phyloP scores from a whole-genome alignment of 2,329 filamentous ascomycete genomes.

The Parafenestella ontariensis region DNA sequence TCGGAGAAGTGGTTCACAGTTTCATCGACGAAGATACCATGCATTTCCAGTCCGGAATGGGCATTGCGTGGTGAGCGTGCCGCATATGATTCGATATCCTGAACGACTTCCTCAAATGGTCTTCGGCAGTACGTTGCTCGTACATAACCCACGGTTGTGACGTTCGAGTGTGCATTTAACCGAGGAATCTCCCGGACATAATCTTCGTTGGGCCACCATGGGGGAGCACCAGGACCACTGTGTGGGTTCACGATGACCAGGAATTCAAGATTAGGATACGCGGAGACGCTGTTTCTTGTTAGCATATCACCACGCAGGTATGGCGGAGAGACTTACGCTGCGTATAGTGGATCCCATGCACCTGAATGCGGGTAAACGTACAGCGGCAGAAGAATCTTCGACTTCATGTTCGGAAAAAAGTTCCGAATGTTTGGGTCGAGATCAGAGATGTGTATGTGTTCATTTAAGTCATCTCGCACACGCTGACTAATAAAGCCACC shows the following conservation, averaged over 20 bases:
- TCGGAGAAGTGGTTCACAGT: constrained; percentile 46
- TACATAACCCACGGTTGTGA: constrained; percentile 60
- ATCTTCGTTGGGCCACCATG: constrained; percentile 56
- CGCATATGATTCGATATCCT: constrained; percentile 57
- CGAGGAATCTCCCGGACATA: constrained; percentile 54
- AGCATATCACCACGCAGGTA: background rate
- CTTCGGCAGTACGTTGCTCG: constrained; percentile 56
- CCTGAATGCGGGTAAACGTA: constrained; percentile 58
- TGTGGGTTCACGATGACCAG: constrained; percentile 60
- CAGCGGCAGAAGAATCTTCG: constrained; percentile 55
- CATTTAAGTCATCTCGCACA: background rate
- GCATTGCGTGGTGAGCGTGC: constrained; percentile 46
- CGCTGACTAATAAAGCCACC: background rate
- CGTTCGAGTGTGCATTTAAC: constrained; percentile 54
- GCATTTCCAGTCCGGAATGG: constrained; percentile 48
- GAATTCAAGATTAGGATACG: constrained; percentile 53
- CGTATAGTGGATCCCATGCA: constrained; percentile 58
- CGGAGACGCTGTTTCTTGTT: constrained; percentile 16
- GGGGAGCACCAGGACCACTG: constrained; percentile 54
- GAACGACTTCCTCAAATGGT: constrained; percentile 19
- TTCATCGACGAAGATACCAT: constrained; percentile 62
- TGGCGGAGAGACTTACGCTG: constrained; percentile 43
- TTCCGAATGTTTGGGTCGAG: background rate
- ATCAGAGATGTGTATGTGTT: background rate
- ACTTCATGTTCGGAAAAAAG: constrained; percentile 14